Evolutionary conservation across 2,329 filamentous ascomycete genomes (phyloP), one percentile per base, ranked within the genome.

Genomic region (Pezicula neosporulosa): DNA sequence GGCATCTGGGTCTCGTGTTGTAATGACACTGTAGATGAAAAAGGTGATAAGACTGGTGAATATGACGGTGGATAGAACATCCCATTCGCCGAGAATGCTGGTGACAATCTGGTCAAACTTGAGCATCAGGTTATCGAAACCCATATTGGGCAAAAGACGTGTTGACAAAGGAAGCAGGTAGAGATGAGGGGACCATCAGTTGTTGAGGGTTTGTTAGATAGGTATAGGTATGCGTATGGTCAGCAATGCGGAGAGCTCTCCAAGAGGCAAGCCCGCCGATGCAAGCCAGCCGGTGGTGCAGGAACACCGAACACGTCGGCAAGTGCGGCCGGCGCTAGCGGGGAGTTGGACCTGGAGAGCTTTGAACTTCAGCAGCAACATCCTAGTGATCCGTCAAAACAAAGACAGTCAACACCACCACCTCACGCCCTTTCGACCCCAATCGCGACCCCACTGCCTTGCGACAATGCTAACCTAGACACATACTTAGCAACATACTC

Each of bases 1-100:
- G 5, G 88, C 87, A 73, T 99, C 94, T 6, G 94, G 89, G 48
- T 97, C 93, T 54, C 83, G 81, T 47, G 82, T 80, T 55, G 83
- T 83, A 62, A 88, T 74, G 57, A 95, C 72, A 42, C 85, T 81
- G 70, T 89, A 91, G 51, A 85, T 78, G 51, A 93, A 70, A 63
- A 91, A 80, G 49, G 78, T 75, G 54, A 86, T 73, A 41, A 97
- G 75, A 54, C 81, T 65, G 21, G 86, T 80, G 43, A 83, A 78
- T 57, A 99, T 77, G 39, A 83, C 64, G 3, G 89, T 94, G 28
- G 89, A 90, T 73, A 87, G 88, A 59, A 80, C 71, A 68, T 94
- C 90, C 91, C 92, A 97, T 70, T 89, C 86, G 36, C 83, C 79
- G 50, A 95, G 74, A 48, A 93, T 71, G 55, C 80, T 76, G 47